Conservation (phyloP, 2,329 filamentous ascomycete species). For the Madurella mycetomatis region DNA sequence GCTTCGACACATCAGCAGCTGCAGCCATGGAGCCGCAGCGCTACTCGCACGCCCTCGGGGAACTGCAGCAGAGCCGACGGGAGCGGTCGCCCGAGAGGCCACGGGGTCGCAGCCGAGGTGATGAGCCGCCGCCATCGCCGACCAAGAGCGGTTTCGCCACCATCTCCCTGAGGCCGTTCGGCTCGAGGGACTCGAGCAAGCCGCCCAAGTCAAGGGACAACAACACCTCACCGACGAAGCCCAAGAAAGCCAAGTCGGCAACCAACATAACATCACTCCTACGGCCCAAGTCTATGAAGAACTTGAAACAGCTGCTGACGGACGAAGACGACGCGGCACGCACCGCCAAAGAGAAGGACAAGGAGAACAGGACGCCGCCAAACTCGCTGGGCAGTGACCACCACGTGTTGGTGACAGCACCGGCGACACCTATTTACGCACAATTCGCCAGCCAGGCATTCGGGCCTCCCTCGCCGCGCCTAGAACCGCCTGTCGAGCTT, state of each 20-base stretch:
- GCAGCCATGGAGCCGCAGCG: constrained; percentile 17
- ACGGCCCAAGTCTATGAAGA: constrained; percentile 69
- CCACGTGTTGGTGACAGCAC: constrained; percentile 14
- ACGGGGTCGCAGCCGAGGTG: constrained; percentile 4
- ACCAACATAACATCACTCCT: constrained; percentile 74
- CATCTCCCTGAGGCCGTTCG: constrained; percentile 42
- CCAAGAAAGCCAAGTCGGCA: constrained; percentile 76
- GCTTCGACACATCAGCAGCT: constrained; percentile 14
- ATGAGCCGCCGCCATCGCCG: constrained; percentile 33
- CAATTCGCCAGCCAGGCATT: constrained; percentile 54
- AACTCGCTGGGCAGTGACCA: constrained; percentile 33
- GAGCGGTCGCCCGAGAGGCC: constrained; percentile 27
- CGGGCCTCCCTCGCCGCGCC: constrained; percentile 4
- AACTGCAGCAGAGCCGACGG: constrained; percentile 54
- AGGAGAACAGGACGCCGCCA: constrained; percentile 73
- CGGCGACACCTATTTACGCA: constrained; percentile 71
- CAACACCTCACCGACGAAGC: constrained; percentile 54
- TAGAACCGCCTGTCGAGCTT: constrained; percentile 7
- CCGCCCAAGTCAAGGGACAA: constrained; percentile 35
- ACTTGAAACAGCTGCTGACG: constrained; percentile 47
- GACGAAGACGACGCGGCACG: constrained; percentile 19
- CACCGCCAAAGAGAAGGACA: constrained; percentile 69
- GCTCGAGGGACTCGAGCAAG: constrained; percentile 33
- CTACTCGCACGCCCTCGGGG: constrained; percentile 45
- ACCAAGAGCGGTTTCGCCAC: constrained; percentile 40